phyloP scores from a whole-genome alignment of 2,329 filamentous ascomycete genomes.

The Cercospora sojina region DNA sequence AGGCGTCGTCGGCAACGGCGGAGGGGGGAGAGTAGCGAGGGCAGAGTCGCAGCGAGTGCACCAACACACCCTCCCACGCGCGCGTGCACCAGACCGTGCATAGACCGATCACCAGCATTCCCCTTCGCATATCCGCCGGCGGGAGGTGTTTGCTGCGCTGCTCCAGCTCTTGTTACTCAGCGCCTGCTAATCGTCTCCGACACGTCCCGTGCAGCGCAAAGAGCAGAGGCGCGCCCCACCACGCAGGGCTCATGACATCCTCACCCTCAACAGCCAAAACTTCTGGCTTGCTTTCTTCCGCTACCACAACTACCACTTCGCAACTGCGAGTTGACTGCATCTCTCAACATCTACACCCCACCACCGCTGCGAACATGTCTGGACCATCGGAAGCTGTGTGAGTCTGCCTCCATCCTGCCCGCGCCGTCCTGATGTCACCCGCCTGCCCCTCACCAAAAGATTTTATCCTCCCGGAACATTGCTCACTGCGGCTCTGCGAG shows the following conservation, averaged over 20 bases:
- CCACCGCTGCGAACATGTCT: constrained; percentile 23
- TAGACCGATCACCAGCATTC: background rate
- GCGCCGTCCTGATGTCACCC: background rate
- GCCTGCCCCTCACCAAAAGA: constrained; percentile 15
- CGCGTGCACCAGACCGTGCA: background rate
- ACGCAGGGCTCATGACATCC: constrained; percentile 9
- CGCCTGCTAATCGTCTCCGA: constrained; percentile 8
- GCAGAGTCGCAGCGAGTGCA: background rate
- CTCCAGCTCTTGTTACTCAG: background rate
- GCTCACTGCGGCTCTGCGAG: constrained; percentile 9
- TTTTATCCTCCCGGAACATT: constrained; percentile 15
- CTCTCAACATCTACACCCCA: constrained; percentile 20
- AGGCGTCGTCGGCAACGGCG: constrained; percentile 7
- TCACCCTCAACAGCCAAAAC: constrained; percentile 13
- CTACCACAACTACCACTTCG: constrained; percentile 13
- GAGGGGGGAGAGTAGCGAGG: background rate
- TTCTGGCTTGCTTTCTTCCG: background rate
- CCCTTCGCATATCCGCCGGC: background rate
- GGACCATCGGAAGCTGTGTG: constrained; percentile 24
- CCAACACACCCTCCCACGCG: background rate
- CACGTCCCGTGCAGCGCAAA: constrained; percentile 6
- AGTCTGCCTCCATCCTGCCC: constrained; percentile 10
- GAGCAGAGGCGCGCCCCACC: constrained; percentile 1
- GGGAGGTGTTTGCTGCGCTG: background rate
- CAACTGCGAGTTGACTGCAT: constrained; percentile 22